A percentile compares a stretch with the other conserved stretches of the same genome.
Evolutionary conservation across 2,329 filamentous ascomycete genomes (phyloP).

Genomic region (Dactylonectria macrodidyma): DNA sequence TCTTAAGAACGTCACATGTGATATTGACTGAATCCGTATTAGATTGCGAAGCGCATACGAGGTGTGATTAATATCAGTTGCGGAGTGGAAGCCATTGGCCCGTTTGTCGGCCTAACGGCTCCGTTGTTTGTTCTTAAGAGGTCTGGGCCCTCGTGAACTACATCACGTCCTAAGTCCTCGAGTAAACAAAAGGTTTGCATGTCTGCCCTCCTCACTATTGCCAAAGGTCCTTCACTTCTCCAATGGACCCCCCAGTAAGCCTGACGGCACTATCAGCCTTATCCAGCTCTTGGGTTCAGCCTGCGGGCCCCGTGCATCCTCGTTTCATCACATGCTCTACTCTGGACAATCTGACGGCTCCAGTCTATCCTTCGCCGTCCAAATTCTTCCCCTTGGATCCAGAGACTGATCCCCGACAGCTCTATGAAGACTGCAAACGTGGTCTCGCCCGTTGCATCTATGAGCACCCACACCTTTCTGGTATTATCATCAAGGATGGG

Average conservation of each 20-base stretch:
- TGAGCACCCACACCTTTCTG: conserved; percentile 26
- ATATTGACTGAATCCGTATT: background rate
- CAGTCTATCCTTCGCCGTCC: conserved; percentile 26
- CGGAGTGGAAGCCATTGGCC: background rate
- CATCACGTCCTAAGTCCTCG: background rate
- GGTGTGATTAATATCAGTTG: background rate
- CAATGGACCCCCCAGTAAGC: background rate
- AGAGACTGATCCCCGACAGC: conserved; percentile 11
- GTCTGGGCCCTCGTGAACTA: background rate
- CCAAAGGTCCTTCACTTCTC: background rate
- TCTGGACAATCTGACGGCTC: conserved; percentile 26
- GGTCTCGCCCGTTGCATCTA: conserved; percentile 22
- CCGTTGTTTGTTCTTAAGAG: background rate
- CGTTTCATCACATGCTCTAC: conserved; percentile 16
- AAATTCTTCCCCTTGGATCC: conserved; percentile 24
- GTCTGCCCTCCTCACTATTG: background rate
- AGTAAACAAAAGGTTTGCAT: background rate
- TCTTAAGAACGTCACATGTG: background rate
- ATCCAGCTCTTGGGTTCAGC: conserved; percentile 23
- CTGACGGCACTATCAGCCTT: background rate
- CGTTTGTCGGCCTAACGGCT: background rate
- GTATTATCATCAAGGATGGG: conserved; percentile 20
- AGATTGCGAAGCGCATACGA: background rate
- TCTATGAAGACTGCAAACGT: conserved; percentile 28
- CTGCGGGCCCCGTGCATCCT: conserved; percentile 2